These are phyloP conservation scores for Fusarium continuum DNA, from an alignment of 2,329 filamentous ascomycete species.

Conservation along the genomic window DNA sequence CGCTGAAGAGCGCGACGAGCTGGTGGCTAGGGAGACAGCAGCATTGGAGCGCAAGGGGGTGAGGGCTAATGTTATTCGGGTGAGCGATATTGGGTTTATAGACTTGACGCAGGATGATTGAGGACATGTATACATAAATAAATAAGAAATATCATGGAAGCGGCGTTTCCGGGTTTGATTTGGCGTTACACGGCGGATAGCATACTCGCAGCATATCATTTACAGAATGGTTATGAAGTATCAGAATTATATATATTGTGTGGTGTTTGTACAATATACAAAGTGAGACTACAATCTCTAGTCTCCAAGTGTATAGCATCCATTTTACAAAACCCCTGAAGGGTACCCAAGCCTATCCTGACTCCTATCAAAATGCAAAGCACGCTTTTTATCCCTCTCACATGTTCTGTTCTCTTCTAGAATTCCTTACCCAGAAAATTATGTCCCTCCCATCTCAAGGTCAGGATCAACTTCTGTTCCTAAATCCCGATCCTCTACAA, in stretches of 20 bases:
- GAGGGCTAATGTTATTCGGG: constrained; percentile 33
- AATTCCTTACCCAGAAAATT: neutral
- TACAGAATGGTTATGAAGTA: neutral
- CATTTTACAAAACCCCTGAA: constrained; percentile 5
- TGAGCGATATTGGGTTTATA: constrained; percentile 48
- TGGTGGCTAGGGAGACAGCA: constrained; percentile 34
- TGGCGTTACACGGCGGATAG: constrained; percentile 20
- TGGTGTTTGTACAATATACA: constrained; percentile 17
- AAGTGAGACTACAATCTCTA: constrained; percentile 15
- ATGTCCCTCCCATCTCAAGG: constrained; percentile 53
- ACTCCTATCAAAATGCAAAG: constrained; percentile 20
- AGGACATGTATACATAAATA: neutral
- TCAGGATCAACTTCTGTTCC: constrained; percentile 82
- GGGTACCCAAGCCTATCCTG: constrained; percentile 8
- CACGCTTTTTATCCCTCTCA: constrained; percentile 8
- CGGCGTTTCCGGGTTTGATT: constrained; percentile 9
- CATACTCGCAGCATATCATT: neutral
- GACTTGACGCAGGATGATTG: constrained; percentile 47
- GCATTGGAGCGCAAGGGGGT: constrained; percentile 22
- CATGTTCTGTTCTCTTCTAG: neutral
- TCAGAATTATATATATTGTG: neutral
- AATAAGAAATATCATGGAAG: neutral
- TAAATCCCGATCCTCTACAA: constrained; percentile 82
- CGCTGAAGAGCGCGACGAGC: constrained; percentile 40
- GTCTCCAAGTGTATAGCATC: constrained; percentile 13